Evolutionary conservation across 352 stramenopile genomes (phyloP), one percentile per base, ranked within the genome.

Genomic region (Globisporangium cystogenes): DNA sequence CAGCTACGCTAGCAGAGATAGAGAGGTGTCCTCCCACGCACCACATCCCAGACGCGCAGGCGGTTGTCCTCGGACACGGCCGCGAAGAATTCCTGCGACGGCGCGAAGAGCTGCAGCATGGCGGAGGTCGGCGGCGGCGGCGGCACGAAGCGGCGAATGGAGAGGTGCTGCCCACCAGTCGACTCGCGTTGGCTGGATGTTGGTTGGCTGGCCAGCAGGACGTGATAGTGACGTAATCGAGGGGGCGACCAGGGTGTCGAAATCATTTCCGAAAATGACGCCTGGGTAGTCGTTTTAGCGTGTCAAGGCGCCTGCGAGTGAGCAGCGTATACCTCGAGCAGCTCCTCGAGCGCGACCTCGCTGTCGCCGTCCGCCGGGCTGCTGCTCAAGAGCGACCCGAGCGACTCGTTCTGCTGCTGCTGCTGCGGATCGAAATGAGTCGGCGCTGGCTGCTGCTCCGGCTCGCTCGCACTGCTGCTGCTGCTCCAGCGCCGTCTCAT

Each of bases 41-140:
- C 75, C 60, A 88, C 70, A 58, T 94, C 68, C 81, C 82, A 94
- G 42, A 94, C 66, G 68, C 88, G 88, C 48, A 94, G 72, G 41
- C 84, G 82, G 55, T 78, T 80, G 68, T 94, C 84, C 49, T 87
- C 78, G 42, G 82, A 86, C 61, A 94, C 81, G 60, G 74, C 70
- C 51, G 77, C 82, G 57, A 90, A 90, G 64, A 75, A 79, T 59
- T 85, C 78, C 58, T 85, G 82, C 68, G 80, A 80, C 49, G 76
- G 62, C 51, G 77, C 70, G 55, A 94, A 88, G 67, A 84, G 65
- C 60, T 89, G 82, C 74, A 92, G 82, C 54, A 65, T 68, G 49
- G 57, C 35, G 15, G 46, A 18, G 29, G 46, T 21, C 33, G 33
- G 18, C 47, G 47, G 20, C 14, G 47, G 20, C 31, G 31, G 21